Percentiles rank a stretch among this genome's conserved stretches.
Evolutionary conservation across 1,284 basidiomycete species (phyloP).

Genomic region (Moesziomyces aphidis): DNA sequence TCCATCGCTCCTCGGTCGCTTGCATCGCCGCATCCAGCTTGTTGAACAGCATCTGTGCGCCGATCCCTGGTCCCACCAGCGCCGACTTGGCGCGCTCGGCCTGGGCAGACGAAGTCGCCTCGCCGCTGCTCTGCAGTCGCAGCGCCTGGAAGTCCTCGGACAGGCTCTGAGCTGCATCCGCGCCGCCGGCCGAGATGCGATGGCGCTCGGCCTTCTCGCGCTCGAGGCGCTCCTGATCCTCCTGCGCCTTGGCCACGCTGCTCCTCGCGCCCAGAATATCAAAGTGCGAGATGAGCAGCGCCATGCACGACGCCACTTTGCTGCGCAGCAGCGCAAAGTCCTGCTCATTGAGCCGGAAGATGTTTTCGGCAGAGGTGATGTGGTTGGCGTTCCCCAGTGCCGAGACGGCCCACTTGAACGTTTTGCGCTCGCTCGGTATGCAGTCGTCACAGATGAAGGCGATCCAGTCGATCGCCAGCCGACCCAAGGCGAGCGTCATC

Average conservation of each 20-base stretch:
- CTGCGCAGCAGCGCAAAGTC: constrained; percentile 84
- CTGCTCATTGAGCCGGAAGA: constrained; percentile 85
- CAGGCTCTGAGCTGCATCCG: constrained; percentile 26
- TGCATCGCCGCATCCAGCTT: constrained; percentile 56
- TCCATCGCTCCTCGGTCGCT: constrained; percentile 61
- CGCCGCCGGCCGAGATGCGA: constrained; percentile 40
- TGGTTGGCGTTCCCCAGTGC: constrained; percentile 93
- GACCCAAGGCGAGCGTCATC: constrained; percentile 61
- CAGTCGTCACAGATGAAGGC: constrained; percentile 98
- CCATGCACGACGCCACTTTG: constrained; percentile 96
- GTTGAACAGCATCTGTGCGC: constrained; percentile 45
- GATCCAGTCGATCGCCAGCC: constrained; percentile 77
- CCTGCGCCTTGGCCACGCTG: constrained; percentile 63
- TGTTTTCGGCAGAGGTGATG: constrained; percentile 85
- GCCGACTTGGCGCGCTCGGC: constrained; percentile 73
- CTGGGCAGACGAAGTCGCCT: constrained; percentile 66
- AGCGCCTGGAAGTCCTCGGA: constrained; percentile 39
- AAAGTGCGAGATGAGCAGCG: constrained; percentile 94
- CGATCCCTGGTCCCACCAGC: constrained; percentile 41
- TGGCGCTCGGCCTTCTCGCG: constrained; percentile 56
- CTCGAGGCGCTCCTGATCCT: constrained; percentile 60
- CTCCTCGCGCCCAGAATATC: constrained; percentile 76
- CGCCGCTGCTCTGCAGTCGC: constrained; percentile 66
- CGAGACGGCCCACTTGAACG: constrained; percentile 98
- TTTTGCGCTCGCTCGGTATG: constrained; percentile 93